phyloP scores from a whole-genome alignment of 805 yeast species.

The Hanseniaspora thailandica region DNA sequence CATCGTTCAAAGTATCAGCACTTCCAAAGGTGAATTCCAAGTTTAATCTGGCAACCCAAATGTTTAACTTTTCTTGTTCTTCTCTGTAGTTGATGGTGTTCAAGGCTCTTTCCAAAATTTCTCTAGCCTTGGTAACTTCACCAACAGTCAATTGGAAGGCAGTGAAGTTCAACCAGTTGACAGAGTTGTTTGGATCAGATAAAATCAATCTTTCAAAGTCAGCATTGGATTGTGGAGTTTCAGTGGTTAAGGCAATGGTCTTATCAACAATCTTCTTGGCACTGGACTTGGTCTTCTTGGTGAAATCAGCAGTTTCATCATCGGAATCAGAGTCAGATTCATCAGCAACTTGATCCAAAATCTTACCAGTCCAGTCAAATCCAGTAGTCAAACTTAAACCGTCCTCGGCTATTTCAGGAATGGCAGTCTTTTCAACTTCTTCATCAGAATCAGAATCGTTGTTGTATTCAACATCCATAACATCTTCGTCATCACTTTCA shows the following conservation, averaged over 20 bases:
- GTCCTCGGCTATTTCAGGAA: constrained; percentile 24
- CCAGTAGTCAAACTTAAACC: constrained; percentile 70
- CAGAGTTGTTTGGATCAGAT: constrained; percentile 87
- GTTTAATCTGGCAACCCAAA: constrained; percentile 91
- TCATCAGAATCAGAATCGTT: constrained; percentile 27
- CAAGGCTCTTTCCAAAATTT: constrained; percentile 82
- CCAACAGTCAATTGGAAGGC: constrained; percentile 91
- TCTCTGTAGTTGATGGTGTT: constrained; percentile 82
- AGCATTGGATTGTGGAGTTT: constrained; percentile 80
- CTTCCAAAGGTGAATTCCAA: constrained; percentile 90
- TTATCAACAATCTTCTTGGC: constrained; percentile 51
- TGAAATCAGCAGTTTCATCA: constrained; percentile 34
- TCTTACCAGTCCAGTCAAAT: constrained; percentile 91
- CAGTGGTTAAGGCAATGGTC: constrained; percentile 70
- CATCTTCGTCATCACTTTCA: constrained; percentile 27
- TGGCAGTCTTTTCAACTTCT: constrained; percentile 23
- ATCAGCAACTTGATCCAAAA: constrained; percentile 63
- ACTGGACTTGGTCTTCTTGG: constrained; percentile 33
- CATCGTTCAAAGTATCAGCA: constrained; percentile 65
- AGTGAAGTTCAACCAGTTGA: constrained; percentile 96
- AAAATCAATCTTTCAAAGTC: constrained; percentile 88
- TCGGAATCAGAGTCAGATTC: constrained; percentile 43
- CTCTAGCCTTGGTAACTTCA: constrained; percentile 89
- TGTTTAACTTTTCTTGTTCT: constrained; percentile 82
- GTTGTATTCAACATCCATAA: constrained; percentile 23